phyloP scores from a whole-genome alignment of 805 yeast genomes.

The Nakazawaea ambrosiae region DNA sequence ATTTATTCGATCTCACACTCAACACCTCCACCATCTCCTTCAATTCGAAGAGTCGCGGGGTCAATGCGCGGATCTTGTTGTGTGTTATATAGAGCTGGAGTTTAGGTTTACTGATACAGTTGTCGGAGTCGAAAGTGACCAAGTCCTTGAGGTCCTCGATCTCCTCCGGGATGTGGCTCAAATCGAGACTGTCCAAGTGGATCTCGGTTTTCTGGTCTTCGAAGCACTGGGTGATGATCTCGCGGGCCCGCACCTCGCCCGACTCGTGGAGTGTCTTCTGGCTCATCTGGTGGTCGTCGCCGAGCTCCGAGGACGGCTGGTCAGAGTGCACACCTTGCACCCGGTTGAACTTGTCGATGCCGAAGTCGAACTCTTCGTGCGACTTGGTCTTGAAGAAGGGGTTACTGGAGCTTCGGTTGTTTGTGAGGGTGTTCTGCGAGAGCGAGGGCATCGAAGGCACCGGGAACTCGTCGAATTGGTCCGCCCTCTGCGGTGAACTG shows the following conservation, averaged over 20 bases:
- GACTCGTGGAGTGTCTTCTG: not conserved
- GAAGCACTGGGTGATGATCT: constrained; percentile 36
- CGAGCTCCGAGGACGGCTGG: constrained; percentile 21
- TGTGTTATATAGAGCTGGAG: constrained; percentile 44
- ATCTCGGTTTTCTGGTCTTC: constrained; percentile 40
- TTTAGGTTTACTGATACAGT: constrained; percentile 26
- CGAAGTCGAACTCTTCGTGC: constrained; percentile 30
- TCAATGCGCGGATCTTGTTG: constrained; percentile 39
- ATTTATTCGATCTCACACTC: constrained; percentile 42
- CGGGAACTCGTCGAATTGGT: not conserved
- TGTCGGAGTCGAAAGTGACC: constrained; percentile 34
- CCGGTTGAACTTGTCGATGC: constrained; percentile 40
- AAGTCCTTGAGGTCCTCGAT: constrained; percentile 49
- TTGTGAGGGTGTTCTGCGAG: not conserved
- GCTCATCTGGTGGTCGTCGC: constrained; percentile 14
- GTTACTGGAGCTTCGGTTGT: not conserved
- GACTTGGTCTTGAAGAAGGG: constrained; percentile 3
- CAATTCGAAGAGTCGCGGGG: constrained; percentile 44
- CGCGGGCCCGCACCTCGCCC: constrained; percentile 25
- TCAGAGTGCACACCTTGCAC: constrained; percentile 25
- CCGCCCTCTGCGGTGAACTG: constrained; percentile 17
- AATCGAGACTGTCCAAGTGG: constrained; percentile 38
- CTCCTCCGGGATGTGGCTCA: constrained; percentile 49
- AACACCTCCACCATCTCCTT: constrained; percentile 39
- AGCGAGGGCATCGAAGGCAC: not conserved